Evolutionary conservation across 192 early-diverging fungal genomes (phyloP), one percentile per base, ranked within the genome.

Genomic region (Rhizoclosmatium globosum): DNA sequence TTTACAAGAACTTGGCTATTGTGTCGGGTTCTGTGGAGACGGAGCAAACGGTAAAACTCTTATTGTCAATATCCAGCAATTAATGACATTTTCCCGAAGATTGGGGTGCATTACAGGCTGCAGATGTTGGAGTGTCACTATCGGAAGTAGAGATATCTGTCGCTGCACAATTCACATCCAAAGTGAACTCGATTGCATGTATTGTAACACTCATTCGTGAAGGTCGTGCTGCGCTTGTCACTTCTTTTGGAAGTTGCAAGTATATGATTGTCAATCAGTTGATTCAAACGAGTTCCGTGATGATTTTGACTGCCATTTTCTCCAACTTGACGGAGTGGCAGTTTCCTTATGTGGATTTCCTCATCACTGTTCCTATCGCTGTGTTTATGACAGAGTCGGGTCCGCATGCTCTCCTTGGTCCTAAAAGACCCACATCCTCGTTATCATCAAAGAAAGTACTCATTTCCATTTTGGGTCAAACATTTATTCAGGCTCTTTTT

Each of bases 161-260:
- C 13, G 98, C 98, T 4, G 98, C 98, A 13, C 97, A 97, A 2
- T 99, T 99, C 82, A 99, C 97, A 0, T 96, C 95, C 62, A 90
- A 91, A 59, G 92, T 89, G 13, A 96, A 91, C 46, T 95, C 98
- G 68, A 95, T 99, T 47, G 88, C 89, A 59, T 99, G 98, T 77
- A 96, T 99, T 3, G 87, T 97, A 56, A 91, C 94, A 65, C 93
- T 98, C 15, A 82, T 89, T 68, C 91, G 94, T 67, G 97, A 99
- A 76, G 98, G 98, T 38, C 87, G 98, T 4, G 96, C 95, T 0
- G 96, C 98, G 7, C 87, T 99, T 61, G 96, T 98, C 48, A 99
- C 98, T 6, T 95, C 93, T 77, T 99, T 99, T 82, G 94, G 92
- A 79, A 98, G 96, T 86, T 98, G 99, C 92, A 97, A 99, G 88